Conservation (phyloP, 345 rosid species). For the Acer campestre region DNA sequence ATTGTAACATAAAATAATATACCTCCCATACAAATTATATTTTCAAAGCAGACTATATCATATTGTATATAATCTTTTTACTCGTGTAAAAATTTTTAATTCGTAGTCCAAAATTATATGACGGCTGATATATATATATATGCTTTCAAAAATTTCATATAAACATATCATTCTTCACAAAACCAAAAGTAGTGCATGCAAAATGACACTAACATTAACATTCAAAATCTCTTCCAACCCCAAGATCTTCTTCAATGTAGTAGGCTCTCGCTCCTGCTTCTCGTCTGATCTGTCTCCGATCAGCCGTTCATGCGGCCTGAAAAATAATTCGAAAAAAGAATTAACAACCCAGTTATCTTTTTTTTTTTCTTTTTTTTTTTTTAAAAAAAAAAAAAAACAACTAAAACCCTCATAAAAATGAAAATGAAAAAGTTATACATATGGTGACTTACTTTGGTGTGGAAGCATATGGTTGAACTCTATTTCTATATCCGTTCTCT, state of each 20-base stretch:
- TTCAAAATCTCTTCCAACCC: conserved; percentile 30
- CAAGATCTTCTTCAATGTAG: conserved; percentile 12
- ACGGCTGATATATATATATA: no score
- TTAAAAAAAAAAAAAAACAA: background rate
- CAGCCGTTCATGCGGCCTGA: conserved; percentile 15
- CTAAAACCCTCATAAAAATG: no score
- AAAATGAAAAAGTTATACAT: no score
- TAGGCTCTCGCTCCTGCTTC: conserved; percentile 2
- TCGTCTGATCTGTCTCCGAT: background rate
- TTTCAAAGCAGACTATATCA: no score
- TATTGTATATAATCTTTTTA: no score
- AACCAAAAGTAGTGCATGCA: background rate
- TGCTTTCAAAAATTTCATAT: no score
- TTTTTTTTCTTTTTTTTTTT: no score
- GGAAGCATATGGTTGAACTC: conserved; percentile 26
- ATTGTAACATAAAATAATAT: background rate
- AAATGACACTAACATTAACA: conserved; percentile 16
- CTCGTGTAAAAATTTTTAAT: no score
- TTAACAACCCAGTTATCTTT: no score
- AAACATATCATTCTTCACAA: no score
- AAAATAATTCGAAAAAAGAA: background rate
- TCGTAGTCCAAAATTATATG: no score
- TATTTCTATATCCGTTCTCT: conserved; percentile 18
- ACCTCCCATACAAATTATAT: no score
- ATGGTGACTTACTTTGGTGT: conserved; percentile 19